Percentiles rank a stretch among this genome's conserved stretches.
Evolutionary conservation across 352 stramenopile species (phyloP).

Genomic region (Phytophthora ohioensis): DNA sequence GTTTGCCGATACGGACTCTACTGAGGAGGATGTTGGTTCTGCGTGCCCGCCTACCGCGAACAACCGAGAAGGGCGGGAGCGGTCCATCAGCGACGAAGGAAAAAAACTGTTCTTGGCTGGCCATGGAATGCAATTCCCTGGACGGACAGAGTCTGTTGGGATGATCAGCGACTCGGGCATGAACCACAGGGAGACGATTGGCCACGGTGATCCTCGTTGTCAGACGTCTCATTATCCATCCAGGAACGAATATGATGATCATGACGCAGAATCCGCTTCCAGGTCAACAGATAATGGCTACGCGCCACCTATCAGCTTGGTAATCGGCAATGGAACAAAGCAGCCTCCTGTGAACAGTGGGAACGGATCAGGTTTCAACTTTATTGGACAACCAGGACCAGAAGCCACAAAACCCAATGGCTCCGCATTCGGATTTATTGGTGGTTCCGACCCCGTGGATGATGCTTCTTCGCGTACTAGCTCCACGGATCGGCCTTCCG

Average conservation of each 20-base stretch:
- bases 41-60: conserved; percentile 73
- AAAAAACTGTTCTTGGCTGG: conserved; percentile 81
- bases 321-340: conserved; percentile 37
- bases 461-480: conserved; percentile 57
- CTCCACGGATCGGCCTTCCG: conserved; percentile 55
- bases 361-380: conserved; percentile 44
- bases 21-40: conserved; percentile 60
- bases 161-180: conserved; percentile 42
- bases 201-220: conserved; percentile 49
- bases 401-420: conserved; percentile 30
- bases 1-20: conserved; percentile 68
- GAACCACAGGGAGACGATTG: conserved; percentile 38
- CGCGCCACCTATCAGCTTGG: conserved; percentile 40
- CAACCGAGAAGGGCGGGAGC: conserved; percentile 69
- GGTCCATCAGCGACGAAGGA: conserved; percentile 86
- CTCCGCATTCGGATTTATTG: conserved; percentile 88
- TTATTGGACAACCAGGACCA: conserved; percentile 33
- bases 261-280: conserved; percentile 60
- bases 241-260: conserved; percentile 63
- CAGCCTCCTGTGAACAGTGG: conserved; percentile 31
- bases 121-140: conserved; percentile 45
- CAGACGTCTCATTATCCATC: conserved; percentile 58
- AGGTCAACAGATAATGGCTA: conserved; percentile 65
- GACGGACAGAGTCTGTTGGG: conserved; percentile 39
- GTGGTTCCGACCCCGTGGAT: conserved; percentile 48